phyloP scores from a whole-genome alignment of 1,284 basidiomycete genomes.

The Ganoderma meredithae region DNA sequence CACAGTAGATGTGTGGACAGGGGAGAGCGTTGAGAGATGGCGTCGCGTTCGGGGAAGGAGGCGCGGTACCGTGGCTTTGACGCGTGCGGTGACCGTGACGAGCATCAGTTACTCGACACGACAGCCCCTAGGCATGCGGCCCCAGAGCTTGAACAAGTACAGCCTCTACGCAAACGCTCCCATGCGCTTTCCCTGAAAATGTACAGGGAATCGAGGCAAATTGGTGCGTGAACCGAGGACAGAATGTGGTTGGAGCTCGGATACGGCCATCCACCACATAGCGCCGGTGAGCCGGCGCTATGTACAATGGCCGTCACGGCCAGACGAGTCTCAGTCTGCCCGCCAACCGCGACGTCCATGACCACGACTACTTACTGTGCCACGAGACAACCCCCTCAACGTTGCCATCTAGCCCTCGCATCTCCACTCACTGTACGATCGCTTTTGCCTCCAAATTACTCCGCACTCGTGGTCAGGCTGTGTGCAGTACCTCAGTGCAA shows the following conservation, averaged over 20 bases:
- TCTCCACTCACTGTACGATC: not conserved
- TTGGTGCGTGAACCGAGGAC: slow-evolving; percentile 6
- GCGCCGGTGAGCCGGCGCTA: slow-evolving; percentile 19
- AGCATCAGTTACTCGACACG: slow-evolving; percentile 37
- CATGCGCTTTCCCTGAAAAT: not conserved
- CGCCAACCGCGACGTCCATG: no score
- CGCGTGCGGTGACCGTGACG: slow-evolving; percentile 41
- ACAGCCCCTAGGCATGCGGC: not conserved
- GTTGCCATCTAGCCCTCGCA: not conserved
- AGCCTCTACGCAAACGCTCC: not conserved
- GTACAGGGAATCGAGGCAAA: not conserved
- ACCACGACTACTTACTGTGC: not conserved
- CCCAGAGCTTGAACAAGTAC: not conserved
- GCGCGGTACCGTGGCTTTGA: slow-evolving; percentile 31
- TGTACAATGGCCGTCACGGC: no score
- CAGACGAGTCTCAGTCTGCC: no score
- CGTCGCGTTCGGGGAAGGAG: slow-evolving; percentile 36
- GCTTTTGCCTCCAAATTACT: not conserved
- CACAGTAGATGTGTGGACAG: slow-evolving; percentile 12
- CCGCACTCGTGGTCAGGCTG: not conserved
- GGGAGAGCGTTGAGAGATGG: slow-evolving; percentile 18
- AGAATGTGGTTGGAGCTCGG: not conserved
- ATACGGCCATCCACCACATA: not conserved
- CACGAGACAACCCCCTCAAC: not conserved
- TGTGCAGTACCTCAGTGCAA: not conserved